Base-by-base conservation (phyloP, 164 flowering plant genomes). In the Buxus sempervirens region DNA sequence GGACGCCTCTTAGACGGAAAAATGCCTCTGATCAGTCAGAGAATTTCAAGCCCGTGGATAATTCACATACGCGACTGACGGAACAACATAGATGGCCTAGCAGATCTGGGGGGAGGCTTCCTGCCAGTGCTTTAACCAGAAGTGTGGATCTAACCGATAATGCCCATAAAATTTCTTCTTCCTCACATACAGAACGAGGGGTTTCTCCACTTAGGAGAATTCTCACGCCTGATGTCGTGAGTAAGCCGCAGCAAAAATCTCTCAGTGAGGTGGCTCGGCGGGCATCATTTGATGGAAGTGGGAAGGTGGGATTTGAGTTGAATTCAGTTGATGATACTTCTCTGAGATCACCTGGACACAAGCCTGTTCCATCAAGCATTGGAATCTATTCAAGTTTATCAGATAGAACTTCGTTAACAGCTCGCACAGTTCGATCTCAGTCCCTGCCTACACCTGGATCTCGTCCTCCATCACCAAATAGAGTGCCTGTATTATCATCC, bases 41-140 rank as follows among this genome's bases (percentile, higher is more conserved):
- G 81, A 96, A 93, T 84, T 85, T 92, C 15, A 90, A 82, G 72
- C 97, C 98, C 6, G 70, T 82, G 66, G 93, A 88, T 66, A 76
- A 84, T 69, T 63, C 82, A 41, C 85, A 81, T 78, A 18, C 81
- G 27, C 81, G 88, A 54, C 41, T 83, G 68, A 73, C 88, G n/a
- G 93, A 91, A 80, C 97, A 90, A 76, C 97, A 87, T 72, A 80
- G 90, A 32, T 86, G 96, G 96, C 93, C 94, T 23, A 82, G 88
- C 66, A 84, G 88, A 82, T 76, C 74, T n/a, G 83, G 86, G 27
- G 91, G 86, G 57, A 91, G 78, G 74, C 38, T 81, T 18, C 74
- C 89, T 58, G 68, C 83, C 25, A 76, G 62, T 80, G 21, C 81
- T 24, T 61, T 81, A 60, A 75, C 63, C 16, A 80, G 72, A 77